Conservation (phyloP, 2,329 filamentous ascomycete species). For the Pyrenochaeta sp. region DNA sequence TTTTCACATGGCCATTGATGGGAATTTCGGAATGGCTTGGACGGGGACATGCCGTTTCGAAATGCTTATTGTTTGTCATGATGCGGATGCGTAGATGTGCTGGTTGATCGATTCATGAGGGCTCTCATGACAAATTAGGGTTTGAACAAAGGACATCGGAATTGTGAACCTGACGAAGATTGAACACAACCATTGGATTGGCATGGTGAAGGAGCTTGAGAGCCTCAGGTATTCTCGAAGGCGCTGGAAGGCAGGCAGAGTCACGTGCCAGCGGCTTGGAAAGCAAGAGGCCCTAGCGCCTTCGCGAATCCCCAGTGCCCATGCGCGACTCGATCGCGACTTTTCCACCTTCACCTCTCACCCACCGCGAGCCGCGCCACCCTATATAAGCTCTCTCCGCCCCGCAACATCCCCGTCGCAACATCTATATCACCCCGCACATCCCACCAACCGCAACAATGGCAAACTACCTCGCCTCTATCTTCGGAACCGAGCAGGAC, state of each 20-base stretch:
- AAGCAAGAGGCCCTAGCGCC: constrained; percentile 15
- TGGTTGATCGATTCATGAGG: no score
- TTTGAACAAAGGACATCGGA: no score
- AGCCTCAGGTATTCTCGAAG: constrained; percentile 3
- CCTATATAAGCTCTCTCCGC: constrained; percentile 4
- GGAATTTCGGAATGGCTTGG: no score
- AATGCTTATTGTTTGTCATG: no score
- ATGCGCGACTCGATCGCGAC: constrained; percentile 26
- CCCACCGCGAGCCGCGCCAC: constrained; percentile 10
- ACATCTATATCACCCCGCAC: neutral
- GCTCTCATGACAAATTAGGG: no score
- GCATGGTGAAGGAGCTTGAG: no score
- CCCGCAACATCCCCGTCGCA: constrained; percentile 2
- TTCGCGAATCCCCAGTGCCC: constrained; percentile 6
- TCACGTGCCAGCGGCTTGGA: constrained; percentile 15
- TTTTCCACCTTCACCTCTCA: constrained; percentile 15
- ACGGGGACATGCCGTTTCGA: no score
- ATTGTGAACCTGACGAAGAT: no score
- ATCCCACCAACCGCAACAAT: constrained; percentile 58
- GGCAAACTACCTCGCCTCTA: constrained; percentile 98
- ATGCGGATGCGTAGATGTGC: no score
- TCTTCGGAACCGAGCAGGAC: constrained; percentile 99
- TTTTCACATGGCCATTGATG: no score
- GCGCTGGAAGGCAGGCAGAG: neutral
- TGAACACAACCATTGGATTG: no score